A percentile compares a stretch with the other conserved stretches of the same genome.
These are phyloP conservation scores for Leishmania tarentolae DNA, from an alignment of 208 protist species.

Conservation along the genomic window DNA sequence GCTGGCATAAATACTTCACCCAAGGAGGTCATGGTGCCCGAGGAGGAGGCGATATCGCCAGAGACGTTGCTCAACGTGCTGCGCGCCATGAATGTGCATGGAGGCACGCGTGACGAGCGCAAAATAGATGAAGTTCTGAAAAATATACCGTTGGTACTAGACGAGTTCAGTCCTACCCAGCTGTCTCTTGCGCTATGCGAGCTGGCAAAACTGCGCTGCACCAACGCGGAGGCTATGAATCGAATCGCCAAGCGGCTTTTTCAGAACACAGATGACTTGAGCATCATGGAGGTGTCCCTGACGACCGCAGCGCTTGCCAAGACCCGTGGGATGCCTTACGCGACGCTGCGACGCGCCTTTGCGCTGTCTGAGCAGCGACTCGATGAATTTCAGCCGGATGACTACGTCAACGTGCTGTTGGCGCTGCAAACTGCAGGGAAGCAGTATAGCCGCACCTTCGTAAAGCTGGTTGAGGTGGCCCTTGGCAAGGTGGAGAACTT, in stretches of 20 bases:
- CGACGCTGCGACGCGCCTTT: slow-evolving; percentile 50
- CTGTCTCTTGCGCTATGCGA: slow-evolving; percentile 59
- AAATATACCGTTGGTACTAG: slow-evolving; percentile 58
- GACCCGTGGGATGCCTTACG: slow-evolving; percentile 59
- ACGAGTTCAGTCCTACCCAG: slow-evolving; percentile 78
- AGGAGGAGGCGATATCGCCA: slow-evolving; percentile 76
- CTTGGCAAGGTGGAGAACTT: slow-evolving; percentile 82
- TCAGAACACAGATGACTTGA: slow-evolving; percentile 55
- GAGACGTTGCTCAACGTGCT: slow-evolving; percentile 77
- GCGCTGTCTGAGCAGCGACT: slow-evolving; percentile 48
- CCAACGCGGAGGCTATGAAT: slow-evolving; percentile 60
- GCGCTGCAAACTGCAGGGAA: slow-evolving; percentile 38
- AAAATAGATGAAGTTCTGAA: slow-evolving; percentile 64
- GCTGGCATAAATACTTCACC: slow-evolving; percentile 58
- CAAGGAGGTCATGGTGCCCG: slow-evolving; percentile 70
- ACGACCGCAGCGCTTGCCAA: slow-evolving; percentile 43
- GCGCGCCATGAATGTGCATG: slow-evolving; percentile 68
- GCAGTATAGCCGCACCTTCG: slow-evolving; percentile 64
- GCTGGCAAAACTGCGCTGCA: slow-evolving; percentile 66
- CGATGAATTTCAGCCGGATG: slow-evolving; percentile 73
- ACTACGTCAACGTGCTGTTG: slow-evolving; percentile 67
- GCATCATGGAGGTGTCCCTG: slow-evolving; percentile 62
- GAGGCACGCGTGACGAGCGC: slow-evolving; percentile 72
- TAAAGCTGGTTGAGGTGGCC: slow-evolving; percentile 60
- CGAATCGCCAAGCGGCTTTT: slow-evolving; percentile 61